phyloP scores from a whole-genome alignment of 164 flowering plant genomes.

The Chimonanthus salicifolius region DNA sequence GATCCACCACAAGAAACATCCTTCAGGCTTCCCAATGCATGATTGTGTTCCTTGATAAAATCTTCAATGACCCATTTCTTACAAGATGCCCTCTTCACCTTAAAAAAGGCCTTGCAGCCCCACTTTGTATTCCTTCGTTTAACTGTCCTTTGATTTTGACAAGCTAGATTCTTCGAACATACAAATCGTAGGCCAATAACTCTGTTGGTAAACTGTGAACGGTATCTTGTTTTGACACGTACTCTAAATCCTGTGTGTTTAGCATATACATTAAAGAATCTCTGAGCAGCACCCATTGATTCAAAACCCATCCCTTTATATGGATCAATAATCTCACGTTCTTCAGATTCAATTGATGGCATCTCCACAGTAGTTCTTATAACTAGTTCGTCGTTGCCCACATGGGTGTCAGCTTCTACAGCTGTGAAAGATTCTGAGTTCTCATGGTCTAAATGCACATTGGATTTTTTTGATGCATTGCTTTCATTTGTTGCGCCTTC shows the following conservation, averaged over 20 bases:
- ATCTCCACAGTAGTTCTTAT: background rate
- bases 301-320: slow-evolving; percentile 72
- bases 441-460: background rate
- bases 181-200: slow-evolving; percentile 38
- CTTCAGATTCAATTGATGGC: background rate
- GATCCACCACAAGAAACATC: slow-evolving; percentile 46
- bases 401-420: background rate
- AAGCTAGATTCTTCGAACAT: slow-evolving; percentile 52
- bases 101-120: slow-evolving; percentile 67
- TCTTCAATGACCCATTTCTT: slow-evolving; percentile 73
- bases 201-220: slow-evolving; percentile 39
- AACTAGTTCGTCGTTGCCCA: slow-evolving; percentile 1
- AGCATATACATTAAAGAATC: slow-evolving; percentile 60
- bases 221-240: slow-evolving; percentile 36
- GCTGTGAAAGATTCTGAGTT: background rate
- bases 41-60: slow-evolving; percentile 70
- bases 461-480: background rate
- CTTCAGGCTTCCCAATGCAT: slow-evolving; percentile 65
- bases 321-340: slow-evolving; percentile 22
- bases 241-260: slow-evolving; percentile 53
- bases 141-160: slow-evolving; percentile 23
- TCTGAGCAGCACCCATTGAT: slow-evolving; percentile 12
- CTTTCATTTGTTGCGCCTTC: background rate
- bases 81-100: slow-evolving; percentile 50
- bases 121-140: slow-evolving; percentile 31